A percentile compares a stretch with the other conserved stretches of the same genome.
phyloP scores from a whole-genome alignment of 2,329 filamentous ascomycete species.

The Podosphaera fusca region DNA sequence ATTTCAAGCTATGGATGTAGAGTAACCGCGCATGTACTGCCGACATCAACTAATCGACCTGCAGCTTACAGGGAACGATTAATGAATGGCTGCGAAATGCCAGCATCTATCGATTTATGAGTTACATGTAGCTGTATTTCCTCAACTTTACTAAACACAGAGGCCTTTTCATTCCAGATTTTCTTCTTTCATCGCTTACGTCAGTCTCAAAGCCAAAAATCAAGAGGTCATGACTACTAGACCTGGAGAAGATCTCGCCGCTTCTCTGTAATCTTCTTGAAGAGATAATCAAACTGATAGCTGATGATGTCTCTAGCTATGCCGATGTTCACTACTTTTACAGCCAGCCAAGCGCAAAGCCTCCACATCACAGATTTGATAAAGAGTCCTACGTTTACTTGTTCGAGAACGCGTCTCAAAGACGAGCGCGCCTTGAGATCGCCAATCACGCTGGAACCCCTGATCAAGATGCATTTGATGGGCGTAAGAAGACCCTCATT shows the following conservation, averaged over 20 bases:
- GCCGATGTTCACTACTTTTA: constrained; percentile 65
- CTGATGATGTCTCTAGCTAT: constrained; percentile 28
- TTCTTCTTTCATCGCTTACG: too few species aligned
- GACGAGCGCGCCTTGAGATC: constrained; percentile 48
- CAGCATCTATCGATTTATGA: too few species aligned
- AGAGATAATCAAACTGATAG: constrained; percentile 1
- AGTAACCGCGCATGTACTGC: too few species aligned
- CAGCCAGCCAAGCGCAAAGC: constrained; percentile 37
- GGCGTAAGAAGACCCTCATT: constrained; percentile 30
- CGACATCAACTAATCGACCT: too few species aligned
- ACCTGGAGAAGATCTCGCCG: constrained; percentile 27
- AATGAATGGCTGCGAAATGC: too few species aligned
- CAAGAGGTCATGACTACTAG: constrained; percentile 21
- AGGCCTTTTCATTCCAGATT: too few species aligned
- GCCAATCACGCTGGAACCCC: constrained; percentile 53
- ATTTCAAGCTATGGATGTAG: too few species aligned
- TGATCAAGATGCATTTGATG: constrained; percentile 59
- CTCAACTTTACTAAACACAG: too few species aligned
- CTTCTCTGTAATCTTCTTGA: constrained; percentile 24
- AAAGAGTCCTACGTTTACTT: constrained; percentile 62
- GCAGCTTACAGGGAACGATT: too few species aligned
- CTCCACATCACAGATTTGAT: constrained; percentile 61
- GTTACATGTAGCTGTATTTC: too few species aligned
- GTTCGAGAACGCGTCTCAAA: constrained; percentile 47
- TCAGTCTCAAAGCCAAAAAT: too few species aligned